Base-by-base conservation (phyloP, 2,329 filamentous ascomycete species). In the Nemania sp. region DNA sequence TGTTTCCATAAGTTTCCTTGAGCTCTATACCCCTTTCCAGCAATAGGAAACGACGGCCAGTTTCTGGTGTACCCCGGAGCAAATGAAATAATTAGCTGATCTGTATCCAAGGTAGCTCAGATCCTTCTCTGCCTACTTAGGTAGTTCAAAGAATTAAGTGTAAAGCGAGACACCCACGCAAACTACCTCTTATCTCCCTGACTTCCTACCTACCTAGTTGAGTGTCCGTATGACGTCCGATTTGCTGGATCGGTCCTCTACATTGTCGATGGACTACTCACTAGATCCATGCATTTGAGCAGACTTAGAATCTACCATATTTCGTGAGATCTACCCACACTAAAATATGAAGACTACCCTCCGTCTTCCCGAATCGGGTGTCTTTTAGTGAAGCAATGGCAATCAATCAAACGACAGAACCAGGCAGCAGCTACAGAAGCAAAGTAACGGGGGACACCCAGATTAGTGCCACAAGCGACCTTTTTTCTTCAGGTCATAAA, bases 1-100 rank as follows among this genome's bases (percentile, higher is more conserved):
- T 58, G 24, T 49, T 15, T 58, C 26, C 11, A 22, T 47, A 3
- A n/a, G 22, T 52, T 53, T 45, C 62, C 62, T 69, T 71, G 64
- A 58, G 53, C 64, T 67, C 57, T 75, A 76, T 75, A 74, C 73
- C 73, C 71, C 15, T 54, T 68, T 61, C 56, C 26, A 49, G 68
- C 43, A 67, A 45, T 35, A 56, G 61, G 62, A 61, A 53, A 62
- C 35, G 43, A 52, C 4, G 54, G n/a, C 20, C n/a, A 24, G 32
- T 26, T 45, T 45, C 5, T 27, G 49, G 13, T 52, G 26, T 29
- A 29, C 49, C 49, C 11, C 13, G 11, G 2, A 52, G 24, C 22
- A 15, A 52, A 29, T 6, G 2, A 52, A 15, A 27, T 24, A 27
- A 52, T 20, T 29, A 10, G 26, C 18, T 13, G 4, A 52, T 3